These are phyloP conservation scores for Elaphomyces granulatus DNA, from an alignment of 495 filamentous ascomycete genomes.

Conservation along the genomic window DNA sequence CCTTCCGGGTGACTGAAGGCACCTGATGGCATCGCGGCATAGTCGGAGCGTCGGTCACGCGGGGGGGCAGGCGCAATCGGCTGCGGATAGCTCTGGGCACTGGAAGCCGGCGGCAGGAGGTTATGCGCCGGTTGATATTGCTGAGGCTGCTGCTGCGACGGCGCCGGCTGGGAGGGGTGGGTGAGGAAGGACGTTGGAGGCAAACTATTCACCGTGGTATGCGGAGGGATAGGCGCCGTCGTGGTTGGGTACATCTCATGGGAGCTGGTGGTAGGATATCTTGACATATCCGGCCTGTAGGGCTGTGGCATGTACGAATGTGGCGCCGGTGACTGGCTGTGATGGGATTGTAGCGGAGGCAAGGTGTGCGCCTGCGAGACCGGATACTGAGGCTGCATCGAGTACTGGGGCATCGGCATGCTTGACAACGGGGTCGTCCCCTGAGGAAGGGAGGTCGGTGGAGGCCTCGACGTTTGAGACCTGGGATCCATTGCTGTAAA, in stretches of 20 bases:
- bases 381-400: constrained; percentile 43
- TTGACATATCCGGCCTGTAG: constrained; percentile 48
- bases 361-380: constrained; percentile 51
- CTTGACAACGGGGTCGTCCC: constrained; percentile 32
- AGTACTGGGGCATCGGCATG: constrained; percentile 37
- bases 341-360: constrained; percentile 53
- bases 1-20: constrained; percentile 38
- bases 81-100: constrained; percentile 52
- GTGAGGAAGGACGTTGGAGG: constrained; percentile 38
- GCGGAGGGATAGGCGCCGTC: constrained; percentile 31
- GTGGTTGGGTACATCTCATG: constrained; percentile 43
- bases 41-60: constrained; percentile 38
- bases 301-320: constrained; percentile 43
- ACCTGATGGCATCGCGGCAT: constrained; percentile 47
- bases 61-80: constrained; percentile 57
- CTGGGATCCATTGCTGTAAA: constrained; percentile 32
- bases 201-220: constrained; percentile 46
- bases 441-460: constrained; percentile 43
- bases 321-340: constrained; percentile 32
- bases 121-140: constrained; percentile 46
- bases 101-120: constrained; percentile 50
- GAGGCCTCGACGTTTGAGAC: constrained; percentile 41
- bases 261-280: constrained; percentile 46
- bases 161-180: constrained; percentile 34
- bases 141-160: constrained; percentile 39